Conservation (phyloP, 164 flowering plant species). For the Protea cynaroides region DNA sequence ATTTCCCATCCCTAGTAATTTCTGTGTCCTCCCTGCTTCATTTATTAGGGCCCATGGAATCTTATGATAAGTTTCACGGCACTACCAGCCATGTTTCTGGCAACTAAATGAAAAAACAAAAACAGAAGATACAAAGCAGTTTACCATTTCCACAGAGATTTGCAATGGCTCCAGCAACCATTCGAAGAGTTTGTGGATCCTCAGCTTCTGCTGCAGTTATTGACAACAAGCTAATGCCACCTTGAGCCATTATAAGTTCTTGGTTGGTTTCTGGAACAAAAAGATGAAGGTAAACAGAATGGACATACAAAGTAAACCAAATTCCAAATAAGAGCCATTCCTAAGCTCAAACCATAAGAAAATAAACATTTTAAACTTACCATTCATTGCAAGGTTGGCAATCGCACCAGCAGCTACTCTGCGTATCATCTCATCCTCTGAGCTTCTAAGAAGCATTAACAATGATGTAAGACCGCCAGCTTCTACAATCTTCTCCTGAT, state of each 20-base stretch:
- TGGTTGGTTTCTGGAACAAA: constrained; percentile 75
- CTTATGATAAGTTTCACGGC: not conserved
- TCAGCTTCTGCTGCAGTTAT: constrained; percentile 77
- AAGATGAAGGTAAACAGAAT: constrained; percentile 3
- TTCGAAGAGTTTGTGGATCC: constrained; percentile 96
- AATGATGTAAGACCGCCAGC: constrained; percentile 77
- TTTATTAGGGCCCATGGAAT: too few species aligned
- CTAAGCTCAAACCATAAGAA: not conserved
- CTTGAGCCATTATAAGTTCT: constrained; percentile 94
- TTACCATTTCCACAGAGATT: constrained; percentile 98
- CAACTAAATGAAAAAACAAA: too few species aligned
- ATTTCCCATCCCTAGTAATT: too few species aligned
- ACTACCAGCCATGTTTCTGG: not conserved
- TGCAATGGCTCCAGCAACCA: constrained; percentile 99
- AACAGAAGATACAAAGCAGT: constrained; percentile 1
- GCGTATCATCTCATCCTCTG: constrained; percentile 64
- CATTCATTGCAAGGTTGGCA: constrained; percentile 97
- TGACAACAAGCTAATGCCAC: constrained; percentile 77
- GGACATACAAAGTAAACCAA: not conserved
- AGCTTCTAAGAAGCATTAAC: constrained; percentile 63
- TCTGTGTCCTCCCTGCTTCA: too few species aligned
- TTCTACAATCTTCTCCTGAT: constrained; percentile 72
- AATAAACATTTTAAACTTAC: constrained; percentile 32
- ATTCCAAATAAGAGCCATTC: not conserved
- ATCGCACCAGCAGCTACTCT: constrained; percentile 82